Evolutionary conservation across 2,329 filamentous ascomycete genomes (phyloP).

Genomic region (Calonectria hongkongensis): DNA sequence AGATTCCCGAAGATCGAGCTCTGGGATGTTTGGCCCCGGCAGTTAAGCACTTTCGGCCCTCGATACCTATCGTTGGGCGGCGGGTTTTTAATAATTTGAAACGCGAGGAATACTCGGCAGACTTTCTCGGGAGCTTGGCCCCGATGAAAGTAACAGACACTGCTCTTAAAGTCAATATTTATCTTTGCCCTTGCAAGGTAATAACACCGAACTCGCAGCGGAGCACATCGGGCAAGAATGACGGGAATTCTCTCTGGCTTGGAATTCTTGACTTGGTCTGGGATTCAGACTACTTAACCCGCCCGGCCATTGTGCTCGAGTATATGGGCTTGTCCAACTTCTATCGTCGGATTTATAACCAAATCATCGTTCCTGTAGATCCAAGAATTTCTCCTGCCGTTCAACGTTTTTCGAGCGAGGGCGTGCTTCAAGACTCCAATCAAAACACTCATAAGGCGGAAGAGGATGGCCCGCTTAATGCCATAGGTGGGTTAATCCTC

Average conservation of each 20-base stretch:
- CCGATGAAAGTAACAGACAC: slow-evolving; percentile 50
- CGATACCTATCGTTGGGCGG: slow-evolving; percentile 44
- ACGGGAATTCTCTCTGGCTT: slow-evolving; percentile 39
- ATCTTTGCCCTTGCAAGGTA: slow-evolving; percentile 49
- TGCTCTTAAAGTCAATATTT: slow-evolving; percentile 42
- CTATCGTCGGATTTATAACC: slow-evolving; percentile 47
- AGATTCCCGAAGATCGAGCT: slow-evolving; percentile 10
- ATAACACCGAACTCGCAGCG: background rate
- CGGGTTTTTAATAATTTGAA: slow-evolving; percentile 44
- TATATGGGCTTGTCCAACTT: slow-evolving; percentile 42
- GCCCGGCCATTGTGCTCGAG: slow-evolving; percentile 50
- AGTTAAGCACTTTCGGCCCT: slow-evolving; percentile 38
- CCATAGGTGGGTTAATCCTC: background rate
- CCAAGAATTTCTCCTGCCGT: slow-evolving; percentile 30
- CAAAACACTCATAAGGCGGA: background rate
- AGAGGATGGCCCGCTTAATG: background rate
- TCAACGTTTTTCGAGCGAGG: background rate
- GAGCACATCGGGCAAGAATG: background rate
- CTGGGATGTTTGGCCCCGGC: slow-evolving; percentile 47
- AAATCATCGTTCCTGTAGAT: slow-evolving; percentile 43
- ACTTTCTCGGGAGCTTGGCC: slow-evolving; percentile 47
- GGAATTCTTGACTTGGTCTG: slow-evolving; percentile 50
- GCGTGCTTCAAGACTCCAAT: background rate
- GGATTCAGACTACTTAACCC: slow-evolving; percentile 48
- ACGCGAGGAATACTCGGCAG: slow-evolving; percentile 39